phyloP scores from a whole-genome alignment of 306 rosid species.

The Abrus precatorius region DNA sequence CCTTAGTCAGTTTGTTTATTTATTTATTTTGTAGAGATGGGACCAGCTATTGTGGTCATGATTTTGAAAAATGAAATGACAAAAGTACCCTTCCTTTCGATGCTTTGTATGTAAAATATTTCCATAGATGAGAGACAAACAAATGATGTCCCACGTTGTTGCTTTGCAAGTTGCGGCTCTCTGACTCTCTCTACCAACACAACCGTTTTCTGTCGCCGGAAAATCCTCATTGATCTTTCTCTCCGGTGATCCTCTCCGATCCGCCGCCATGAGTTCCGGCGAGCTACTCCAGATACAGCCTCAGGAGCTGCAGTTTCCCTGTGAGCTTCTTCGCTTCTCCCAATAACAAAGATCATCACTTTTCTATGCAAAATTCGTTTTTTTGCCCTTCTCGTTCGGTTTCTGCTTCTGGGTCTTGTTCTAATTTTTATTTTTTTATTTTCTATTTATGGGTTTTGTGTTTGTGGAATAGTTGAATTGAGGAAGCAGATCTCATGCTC shows the following conservation, averaged over 20 bases:
- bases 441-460: not conserved
- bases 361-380: constrained; percentile 29
- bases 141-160: constrained; percentile 66
- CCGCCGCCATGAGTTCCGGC: constrained; percentile 77
- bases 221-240: constrained; percentile 31
- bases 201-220: constrained; percentile 49
- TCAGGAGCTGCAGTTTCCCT: constrained; percentile 86
- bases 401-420: constrained; percentile 41
- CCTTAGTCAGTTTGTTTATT: too few relatives aligned
- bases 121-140: constrained; percentile 44
- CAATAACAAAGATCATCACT: not conserved
- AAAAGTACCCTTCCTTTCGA: constrained; percentile 19
- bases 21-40: not conserved
- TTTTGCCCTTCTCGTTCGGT: constrained; percentile 2
- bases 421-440: constrained; percentile 41
- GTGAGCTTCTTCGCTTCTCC: constrained; percentile 51
- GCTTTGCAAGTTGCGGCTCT: constrained; percentile 40
- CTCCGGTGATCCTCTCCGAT: constrained; percentile 55
- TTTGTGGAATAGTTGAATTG: constrained; percentile 70
- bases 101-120: constrained; percentile 28
- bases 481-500: constrained; percentile 97
- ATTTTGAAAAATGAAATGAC: constrained; percentile 36
- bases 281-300: constrained; percentile 84
- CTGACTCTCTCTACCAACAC: constrained; percentile 29
- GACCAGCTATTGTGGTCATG: constrained; percentile 6